phyloP scores from a whole-genome alignment of 2,329 filamentous ascomycete genomes.

The Xylariaceae sp. region DNA sequence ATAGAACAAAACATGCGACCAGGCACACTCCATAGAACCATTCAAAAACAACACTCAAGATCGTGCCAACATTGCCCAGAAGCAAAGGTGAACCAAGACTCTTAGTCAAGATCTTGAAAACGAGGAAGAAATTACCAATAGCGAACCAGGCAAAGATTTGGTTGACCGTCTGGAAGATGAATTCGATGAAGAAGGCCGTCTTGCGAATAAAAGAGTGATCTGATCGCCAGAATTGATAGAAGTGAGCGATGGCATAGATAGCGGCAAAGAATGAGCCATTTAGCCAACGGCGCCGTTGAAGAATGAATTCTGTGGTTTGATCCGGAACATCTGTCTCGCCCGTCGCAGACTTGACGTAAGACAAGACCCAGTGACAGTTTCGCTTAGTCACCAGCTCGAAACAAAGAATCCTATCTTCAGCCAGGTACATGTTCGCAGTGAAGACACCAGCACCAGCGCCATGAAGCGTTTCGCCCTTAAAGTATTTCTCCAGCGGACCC shows the following conservation, averaged over 20 bases:
- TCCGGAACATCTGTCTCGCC: conserved; percentile 98
- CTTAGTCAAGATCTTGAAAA: conserved; percentile 94
- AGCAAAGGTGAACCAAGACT: conserved; percentile 75
- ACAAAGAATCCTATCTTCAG: conserved; percentile 91
- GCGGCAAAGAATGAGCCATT: conserved; percentile 99
- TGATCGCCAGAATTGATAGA: conserved; percentile 94
- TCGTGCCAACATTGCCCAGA: conserved; percentile 76
- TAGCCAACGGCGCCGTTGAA: conserved; percentile 94
- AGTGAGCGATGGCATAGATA: conserved; percentile 92
- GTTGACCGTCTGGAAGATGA: conserved; percentile 90
- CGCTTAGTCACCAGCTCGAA: conserved; percentile 98
- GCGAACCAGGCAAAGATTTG: conserved; percentile 99
- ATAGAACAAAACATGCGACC: conserved; percentile 92
- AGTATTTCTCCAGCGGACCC: conserved; percentile 95
- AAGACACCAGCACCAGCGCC: conserved; percentile 97
- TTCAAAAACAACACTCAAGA: conserved; percentile 89
- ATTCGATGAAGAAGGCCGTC: conserved; percentile 88
- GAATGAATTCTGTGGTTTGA: conserved; percentile 89
- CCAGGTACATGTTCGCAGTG: conserved; percentile 94
- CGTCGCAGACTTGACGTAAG: conserved; percentile 97
- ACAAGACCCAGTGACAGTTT: conserved; percentile 95
- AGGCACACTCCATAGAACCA: conserved; percentile 94
- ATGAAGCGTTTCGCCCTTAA: conserved; percentile 97
- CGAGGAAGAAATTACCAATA: conserved; percentile 98
- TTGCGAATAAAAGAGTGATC: conserved; percentile 89